A percentile compares a stretch with the other conserved stretches of the same genome.
phyloP scores from a whole-genome alignment of 257 asterid species.

The Nicotiana noctiflora region DNA sequence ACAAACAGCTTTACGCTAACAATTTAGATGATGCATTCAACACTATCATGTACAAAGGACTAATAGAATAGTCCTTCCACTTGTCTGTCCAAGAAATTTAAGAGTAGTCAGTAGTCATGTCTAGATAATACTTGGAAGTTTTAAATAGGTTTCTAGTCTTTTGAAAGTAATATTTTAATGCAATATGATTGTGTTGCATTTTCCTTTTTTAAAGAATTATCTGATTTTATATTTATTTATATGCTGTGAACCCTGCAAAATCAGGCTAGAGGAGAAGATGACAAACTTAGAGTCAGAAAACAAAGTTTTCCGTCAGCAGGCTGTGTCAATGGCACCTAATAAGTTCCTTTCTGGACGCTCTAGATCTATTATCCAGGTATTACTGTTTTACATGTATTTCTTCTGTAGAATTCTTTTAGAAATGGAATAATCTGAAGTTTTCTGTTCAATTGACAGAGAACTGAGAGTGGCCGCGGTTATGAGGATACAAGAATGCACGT shows the following conservation, averaged over 20 bases:
- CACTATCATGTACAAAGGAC: neutral
- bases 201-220: slow-evolving; percentile 5
- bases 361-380: slow-evolving; percentile 91
- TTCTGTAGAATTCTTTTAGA: neutral
- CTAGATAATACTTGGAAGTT: neutral
- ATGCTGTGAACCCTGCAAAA: slow-evolving; percentile 10
- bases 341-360: slow-evolving; percentile 95
- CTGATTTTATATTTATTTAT: slow-evolving; percentile 5
- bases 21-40: neutral
- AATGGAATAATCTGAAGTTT: slow-evolving; percentile 11
- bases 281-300: slow-evolving; percentile 84
- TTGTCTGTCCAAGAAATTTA: neutral
- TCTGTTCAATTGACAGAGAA: slow-evolving; percentile 59
- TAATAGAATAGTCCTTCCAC: neutral
- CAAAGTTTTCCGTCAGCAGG: slow-evolving; percentile 98
- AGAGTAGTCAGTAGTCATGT: neutral
- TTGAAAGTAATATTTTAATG: neutral
- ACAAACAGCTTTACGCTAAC: neutral
- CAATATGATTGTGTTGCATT: neutral
- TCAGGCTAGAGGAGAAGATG: slow-evolving; percentile 92
- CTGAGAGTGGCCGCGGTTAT: slow-evolving; percentile 56
- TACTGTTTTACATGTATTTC: slow-evolving; percentile 4
- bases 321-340: slow-evolving; percentile 90
- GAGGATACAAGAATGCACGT: slow-evolving; percentile 55
- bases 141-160: neutral